These are phyloP conservation scores for Mycocentrospora acerina DNA, from an alignment of 2,329 filamentous ascomycete species.

Conservation along the genomic window DNA sequence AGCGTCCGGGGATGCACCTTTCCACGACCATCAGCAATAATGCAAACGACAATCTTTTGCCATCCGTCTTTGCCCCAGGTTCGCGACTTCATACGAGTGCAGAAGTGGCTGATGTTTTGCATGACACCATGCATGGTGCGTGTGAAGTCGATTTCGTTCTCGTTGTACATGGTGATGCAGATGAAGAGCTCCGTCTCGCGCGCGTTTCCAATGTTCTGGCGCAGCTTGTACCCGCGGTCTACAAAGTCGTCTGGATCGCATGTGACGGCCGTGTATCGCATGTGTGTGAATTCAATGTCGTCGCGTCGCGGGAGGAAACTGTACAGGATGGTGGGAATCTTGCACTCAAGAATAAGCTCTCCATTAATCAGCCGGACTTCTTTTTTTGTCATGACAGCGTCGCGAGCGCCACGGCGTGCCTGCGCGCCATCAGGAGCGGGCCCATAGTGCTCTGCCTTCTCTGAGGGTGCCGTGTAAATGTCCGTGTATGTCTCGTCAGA, in stretches of 20 bases:
- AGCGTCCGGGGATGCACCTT: conserved; percentile 92
- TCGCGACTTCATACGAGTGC: conserved; percentile 83
- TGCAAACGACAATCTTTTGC: conserved; percentile 98
- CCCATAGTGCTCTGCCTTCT: conserved; percentile 78
- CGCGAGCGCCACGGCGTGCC: conserved; percentile 79
- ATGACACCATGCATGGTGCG: conserved; percentile 98
- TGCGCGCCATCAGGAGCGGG: conserved; percentile 86
- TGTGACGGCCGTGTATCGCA: conserved; percentile 98
- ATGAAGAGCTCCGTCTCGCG: conserved; percentile 96
- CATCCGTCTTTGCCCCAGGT: conserved; percentile 97
- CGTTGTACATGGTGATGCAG: conserved; percentile 98
- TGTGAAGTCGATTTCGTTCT: conserved; percentile 94
- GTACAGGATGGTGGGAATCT: conserved; percentile 97
- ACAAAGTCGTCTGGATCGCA: conserved; percentile 96
- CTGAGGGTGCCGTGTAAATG: conserved; percentile 43
- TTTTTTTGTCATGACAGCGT: conserved; percentile 86
- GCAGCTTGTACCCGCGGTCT: conserved; percentile 82
- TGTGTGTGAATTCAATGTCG: conserved; percentile 95
- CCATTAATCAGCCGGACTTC: conserved; percentile 97
- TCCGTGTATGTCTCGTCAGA: conserved; percentile 63
- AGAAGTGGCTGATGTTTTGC: conserved; percentile 97
- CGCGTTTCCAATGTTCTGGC: conserved; percentile 84
- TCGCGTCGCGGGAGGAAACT: conserved; percentile 92
- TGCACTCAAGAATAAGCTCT: conserved; percentile 96
- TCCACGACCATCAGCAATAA: conserved; percentile 91